Base-by-base conservation (phyloP, 2,329 filamentous ascomycete species). In the Aurifilum marmelostoma region DNA sequence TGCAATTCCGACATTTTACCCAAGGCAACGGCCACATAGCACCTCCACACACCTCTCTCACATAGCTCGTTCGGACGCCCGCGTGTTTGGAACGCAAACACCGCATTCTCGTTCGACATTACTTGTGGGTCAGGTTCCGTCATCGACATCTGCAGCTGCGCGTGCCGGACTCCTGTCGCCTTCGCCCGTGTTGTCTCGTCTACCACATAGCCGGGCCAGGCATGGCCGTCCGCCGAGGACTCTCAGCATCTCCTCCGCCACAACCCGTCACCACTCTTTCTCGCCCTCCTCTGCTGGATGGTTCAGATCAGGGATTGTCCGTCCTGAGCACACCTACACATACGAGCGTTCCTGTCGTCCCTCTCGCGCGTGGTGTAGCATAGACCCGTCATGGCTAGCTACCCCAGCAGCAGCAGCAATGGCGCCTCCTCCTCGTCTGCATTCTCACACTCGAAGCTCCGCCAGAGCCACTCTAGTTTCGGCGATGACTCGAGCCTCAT, bases 401-500 rank as follows among this genome's bases (percentile, higher is more conserved):
- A 71, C 68, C 29, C 58, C 67, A 63, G 50, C 63, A 64, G 64
- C 60, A 66, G 59, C 68, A 54, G 37, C 66, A 68, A 60, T 39
- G 59, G 34, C 70, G 68, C 56, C 41, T 65, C 65, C 62, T 63
- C 65, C 37, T 61, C 66, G 60, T 70, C 71, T 69, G 47, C 67
- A 41, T 66, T 69, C 67, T 43, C 54, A 60, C 65, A 67, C 16
- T 71, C 69, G 43, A 67, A 58, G 32, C 69, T 67, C 39, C 69
- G 69, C 67, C 69, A 71, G 37, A 71, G 70, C 70, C 66, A 69
- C 59, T 64, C 63, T 56, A 68, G 74, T 69, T 72, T 75, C 24
- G 66, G 67, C 70, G 74, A 79, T 43, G 74, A 77, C 65, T 76
- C 75, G 47, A 80, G 79, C 24, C 76, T 78, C 54, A 71, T 80